These are phyloP conservation scores for Nevesoporus exiguus DNA, from an alignment of 768 basidiomycete species.

Conservation along the genomic window DNA sequence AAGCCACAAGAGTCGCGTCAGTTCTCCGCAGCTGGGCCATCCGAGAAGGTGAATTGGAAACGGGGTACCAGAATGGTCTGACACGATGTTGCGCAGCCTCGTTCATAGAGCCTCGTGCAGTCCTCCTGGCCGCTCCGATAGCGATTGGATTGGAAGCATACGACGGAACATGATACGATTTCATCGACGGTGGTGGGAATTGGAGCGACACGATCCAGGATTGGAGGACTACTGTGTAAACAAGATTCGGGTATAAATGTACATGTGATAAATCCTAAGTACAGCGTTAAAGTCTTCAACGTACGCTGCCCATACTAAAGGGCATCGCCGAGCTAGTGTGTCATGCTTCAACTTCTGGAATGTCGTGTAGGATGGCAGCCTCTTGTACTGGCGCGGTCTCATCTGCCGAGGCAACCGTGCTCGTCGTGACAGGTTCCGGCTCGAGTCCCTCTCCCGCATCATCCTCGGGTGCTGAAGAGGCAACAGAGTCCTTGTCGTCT, in stretches of 20 bases:
- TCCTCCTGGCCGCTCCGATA: conserved; percentile 18
- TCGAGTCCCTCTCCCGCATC: conserved; percentile 7
- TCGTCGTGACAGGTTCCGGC: neutral
- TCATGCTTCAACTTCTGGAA: conserved; percentile 19
- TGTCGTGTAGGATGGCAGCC: conserved; percentile 6
- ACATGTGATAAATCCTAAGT: conserved; percentile 15
- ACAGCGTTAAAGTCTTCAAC: too few relatives aligned
- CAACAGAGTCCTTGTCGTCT: conserved; percentile 20
- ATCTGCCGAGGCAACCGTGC: neutral
- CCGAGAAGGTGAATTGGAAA: conserved; percentile 12
- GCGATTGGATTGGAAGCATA: conserved; percentile 1
- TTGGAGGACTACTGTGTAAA: conserved; percentile 11
- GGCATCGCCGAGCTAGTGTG: too few relatives aligned
- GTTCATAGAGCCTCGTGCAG: conserved; percentile 19
- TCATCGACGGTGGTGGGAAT: neutral
- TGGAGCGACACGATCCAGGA: neutral
- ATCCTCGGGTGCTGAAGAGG: conserved; percentile 20
- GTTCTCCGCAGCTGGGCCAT: neutral
- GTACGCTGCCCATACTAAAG: too few relatives aligned
- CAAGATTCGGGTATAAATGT: conserved; percentile 23
- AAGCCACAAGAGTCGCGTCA: neutral
- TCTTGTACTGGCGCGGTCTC: conserved; percentile 7
- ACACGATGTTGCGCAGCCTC: conserved; percentile 15
- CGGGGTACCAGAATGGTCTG: conserved; percentile 1
- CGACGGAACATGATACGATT: neutral